Evolutionary conservation across 2,329 filamentous ascomycete species (phyloP).

Genomic region (Fusarium protoensiforme): DNA sequence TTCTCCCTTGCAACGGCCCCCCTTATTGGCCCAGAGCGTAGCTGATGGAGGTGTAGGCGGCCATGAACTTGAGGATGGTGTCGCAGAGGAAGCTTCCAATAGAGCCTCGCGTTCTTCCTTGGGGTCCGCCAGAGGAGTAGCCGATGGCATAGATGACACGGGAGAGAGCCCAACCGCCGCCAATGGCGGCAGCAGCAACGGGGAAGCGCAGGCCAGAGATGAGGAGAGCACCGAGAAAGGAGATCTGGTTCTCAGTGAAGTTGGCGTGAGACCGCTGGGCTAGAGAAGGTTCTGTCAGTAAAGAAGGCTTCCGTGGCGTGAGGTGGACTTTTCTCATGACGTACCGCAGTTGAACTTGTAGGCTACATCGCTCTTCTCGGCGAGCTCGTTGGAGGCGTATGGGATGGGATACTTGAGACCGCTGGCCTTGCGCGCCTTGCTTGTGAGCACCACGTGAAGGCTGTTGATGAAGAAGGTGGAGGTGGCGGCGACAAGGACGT

Average conservation of each 20-base stretch:
- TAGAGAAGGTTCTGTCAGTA: conserved; percentile 35
- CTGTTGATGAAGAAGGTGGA: conserved; percentile 68
- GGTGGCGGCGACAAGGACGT: conserved; percentile 68
- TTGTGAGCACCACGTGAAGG: conserved; percentile 61
- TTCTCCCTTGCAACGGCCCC: neutral
- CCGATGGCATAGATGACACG: conserved; percentile 67
- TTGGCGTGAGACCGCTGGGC: conserved; percentile 72
- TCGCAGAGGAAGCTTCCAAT: conserved; percentile 49
- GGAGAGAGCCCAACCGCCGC: conserved; percentile 62
- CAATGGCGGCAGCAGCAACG: conserved; percentile 58
- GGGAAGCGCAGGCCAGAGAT: conserved; percentile 69
- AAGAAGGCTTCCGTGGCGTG: neutral
- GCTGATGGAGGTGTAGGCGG: conserved; percentile 55
- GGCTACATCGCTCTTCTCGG: conserved; percentile 64
- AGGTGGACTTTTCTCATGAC: conserved; percentile 22
- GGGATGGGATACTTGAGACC: conserved; percentile 66
- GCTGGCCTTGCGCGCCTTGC: conserved; percentile 61
- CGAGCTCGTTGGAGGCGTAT: conserved; percentile 66
- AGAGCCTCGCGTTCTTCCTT: conserved; percentile 56
- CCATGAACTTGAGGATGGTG: conserved; percentile 53
- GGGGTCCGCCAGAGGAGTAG: conserved; percentile 61
- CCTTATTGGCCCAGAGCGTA: conserved; percentile 49
- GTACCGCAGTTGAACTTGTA: conserved; percentile 72
- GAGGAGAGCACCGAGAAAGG: conserved; percentile 63
- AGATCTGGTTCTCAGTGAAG: conserved; percentile 70